Evolutionary conservation across 1,284 basidiomycete species (phyloP).

Genomic region (Caloboletus firmus): DNA sequence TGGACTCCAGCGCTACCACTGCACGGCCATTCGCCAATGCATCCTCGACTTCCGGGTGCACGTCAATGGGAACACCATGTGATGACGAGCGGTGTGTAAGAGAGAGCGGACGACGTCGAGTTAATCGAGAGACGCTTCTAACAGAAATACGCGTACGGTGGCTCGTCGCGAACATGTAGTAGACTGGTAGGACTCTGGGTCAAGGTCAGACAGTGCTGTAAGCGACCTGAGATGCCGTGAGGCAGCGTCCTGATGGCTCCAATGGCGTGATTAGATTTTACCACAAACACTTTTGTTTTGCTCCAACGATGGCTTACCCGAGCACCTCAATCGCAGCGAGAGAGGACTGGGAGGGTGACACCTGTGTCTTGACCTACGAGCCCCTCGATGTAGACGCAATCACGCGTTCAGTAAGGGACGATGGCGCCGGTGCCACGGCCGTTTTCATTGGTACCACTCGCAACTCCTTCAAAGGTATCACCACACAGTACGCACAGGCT

Average conservation of each 20-base stretch:
- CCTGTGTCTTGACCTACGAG: conserved; percentile 61
- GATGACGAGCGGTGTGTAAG: background rate
- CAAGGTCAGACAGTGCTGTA: background rate
- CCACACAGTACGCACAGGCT: background rate
- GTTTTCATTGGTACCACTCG: conserved; percentile 75
- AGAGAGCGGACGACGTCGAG: conserved; percentile 9
- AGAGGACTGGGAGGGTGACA: conserved; percentile 47
- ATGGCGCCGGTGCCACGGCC: conserved; percentile 69
- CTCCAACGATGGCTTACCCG: conserved; percentile 24
- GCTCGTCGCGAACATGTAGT: conserved; percentile 23
- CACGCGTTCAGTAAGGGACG: conserved; percentile 58
- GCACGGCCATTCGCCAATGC: conserved; percentile 62
- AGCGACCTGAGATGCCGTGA: background rate
- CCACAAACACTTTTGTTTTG: background rate
- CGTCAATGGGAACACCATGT: conserved; percentile 50
- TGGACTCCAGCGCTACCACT: conserved; percentile 80
- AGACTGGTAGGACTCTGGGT: background rate
- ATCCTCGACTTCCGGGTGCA: conserved; percentile 78
- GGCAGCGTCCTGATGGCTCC: background rate
- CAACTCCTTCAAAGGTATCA: conserved; percentile 55
- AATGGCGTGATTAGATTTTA: background rate
- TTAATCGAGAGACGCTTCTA: conserved; percentile 3
- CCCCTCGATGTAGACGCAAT: conserved; percentile 58
- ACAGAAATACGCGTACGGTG: conserved; percentile 4
- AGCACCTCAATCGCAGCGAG: conserved; percentile 48